phyloP scores from a whole-genome alignment of 2,329 filamentous ascomycete genomes.

The Bipolaris cookei region DNA sequence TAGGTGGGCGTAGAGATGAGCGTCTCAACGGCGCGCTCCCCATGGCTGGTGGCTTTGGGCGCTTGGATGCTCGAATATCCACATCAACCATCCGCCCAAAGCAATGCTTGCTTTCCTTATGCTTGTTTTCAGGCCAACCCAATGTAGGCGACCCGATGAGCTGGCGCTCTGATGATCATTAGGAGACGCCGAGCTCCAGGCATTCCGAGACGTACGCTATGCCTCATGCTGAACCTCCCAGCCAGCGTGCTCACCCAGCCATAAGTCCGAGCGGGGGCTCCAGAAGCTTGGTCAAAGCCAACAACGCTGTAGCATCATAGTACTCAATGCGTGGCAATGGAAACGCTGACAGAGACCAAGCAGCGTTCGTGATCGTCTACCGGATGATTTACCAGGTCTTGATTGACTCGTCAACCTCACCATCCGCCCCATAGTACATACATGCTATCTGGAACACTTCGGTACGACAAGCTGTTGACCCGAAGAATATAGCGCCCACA shows the following conservation, averaged over 20 bases:
- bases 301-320: constrained; percentile 25
- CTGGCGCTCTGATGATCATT: constrained; percentile 29
- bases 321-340: constrained; percentile 5
- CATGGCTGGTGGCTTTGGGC: constrained; percentile 7
- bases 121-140: constrained; percentile 26
- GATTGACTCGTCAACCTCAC: constrained; percentile 24
- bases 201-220: constrained; percentile 29
- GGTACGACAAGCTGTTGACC: constrained; percentile 6
- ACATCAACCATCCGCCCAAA: constrained; percentile 24
- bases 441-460: constrained; percentile 6
- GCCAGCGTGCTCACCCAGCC: constrained; percentile 27
- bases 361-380: constrained; percentile 3
- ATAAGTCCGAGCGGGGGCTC: constrained; percentile 34
- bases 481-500: constrained; percentile 5
- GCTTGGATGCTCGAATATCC: constrained; percentile 19
- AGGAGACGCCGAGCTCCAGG: constrained; percentile 25
- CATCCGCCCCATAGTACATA: constrained; percentile 7
- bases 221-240: constrained; percentile 33
- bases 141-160: constrained; percentile 28
- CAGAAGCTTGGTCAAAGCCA: constrained; percentile 24
- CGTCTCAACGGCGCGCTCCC: constrained; percentile 19
- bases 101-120: constrained; percentile 18
- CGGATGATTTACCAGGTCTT: constrained; percentile 18
- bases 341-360: constrained; percentile 20
- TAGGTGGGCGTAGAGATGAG: constrained; percentile 7